Evolutionary conservation across 768 basidiomycete species (phyloP).

Genomic region (Xerocomellus intermedius): DNA sequence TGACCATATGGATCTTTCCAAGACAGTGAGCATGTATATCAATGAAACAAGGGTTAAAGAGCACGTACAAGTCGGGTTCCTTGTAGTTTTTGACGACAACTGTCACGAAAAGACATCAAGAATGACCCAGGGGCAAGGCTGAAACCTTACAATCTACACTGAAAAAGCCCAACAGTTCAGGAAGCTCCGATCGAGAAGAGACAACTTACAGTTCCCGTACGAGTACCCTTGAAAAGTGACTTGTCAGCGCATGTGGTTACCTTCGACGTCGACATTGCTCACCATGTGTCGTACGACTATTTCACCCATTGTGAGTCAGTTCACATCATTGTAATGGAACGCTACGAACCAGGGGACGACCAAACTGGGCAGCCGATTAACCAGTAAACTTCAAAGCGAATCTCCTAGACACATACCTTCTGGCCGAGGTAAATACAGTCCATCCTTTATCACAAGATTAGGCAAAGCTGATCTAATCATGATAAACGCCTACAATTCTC

Average conservation of each 20-base stretch:
- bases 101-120: conserved; percentile 25
- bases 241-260: conserved; percentile 3
- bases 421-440: conserved; percentile 97
- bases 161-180: neutral
- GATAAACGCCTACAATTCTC: conserved; percentile 62
- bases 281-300: conserved; percentile 63
- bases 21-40: conserved; percentile 2
- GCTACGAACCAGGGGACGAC: conserved; percentile 65
- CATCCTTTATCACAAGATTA: conserved; percentile 50
- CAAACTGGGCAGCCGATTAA: conserved; percentile 49
- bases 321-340: neutral
- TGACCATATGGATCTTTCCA: conserved; percentile 75
- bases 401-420: conserved; percentile 56
- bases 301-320: conserved; percentile 1
- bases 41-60: neutral
- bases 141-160: conserved; percentile 69
- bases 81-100: conserved; percentile 73
- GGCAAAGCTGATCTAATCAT: neutral
- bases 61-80: conserved; percentile 74
- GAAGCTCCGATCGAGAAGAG: neutral
- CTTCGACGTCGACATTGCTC: conserved; percentile 7
- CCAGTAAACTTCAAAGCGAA: neutral
- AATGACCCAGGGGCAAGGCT: neutral
- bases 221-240: conserved; percentile 49
- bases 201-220: conserved; percentile 70